Evolutionary conservation across 2,329 filamentous ascomycete genomes (phyloP).

Genomic region (Periconia sp.): DNA sequence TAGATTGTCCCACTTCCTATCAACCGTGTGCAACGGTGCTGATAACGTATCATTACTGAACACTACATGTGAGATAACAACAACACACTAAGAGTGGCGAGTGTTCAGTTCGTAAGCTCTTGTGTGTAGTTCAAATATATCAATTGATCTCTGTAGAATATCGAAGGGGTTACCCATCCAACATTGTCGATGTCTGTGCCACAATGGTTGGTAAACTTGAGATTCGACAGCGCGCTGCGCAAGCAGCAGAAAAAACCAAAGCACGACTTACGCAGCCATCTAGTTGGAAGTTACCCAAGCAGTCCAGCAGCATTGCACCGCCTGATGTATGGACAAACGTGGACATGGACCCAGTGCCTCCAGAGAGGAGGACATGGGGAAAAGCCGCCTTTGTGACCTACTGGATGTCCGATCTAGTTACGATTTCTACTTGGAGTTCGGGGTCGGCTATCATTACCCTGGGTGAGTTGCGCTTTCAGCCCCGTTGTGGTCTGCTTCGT

Average conservation of each 20-base stretch:
- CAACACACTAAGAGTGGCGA: not conserved
- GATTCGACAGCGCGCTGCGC: conserved; percentile 2
- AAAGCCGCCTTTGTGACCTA: conserved; percentile 46
- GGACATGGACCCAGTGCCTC: conserved; percentile 49
- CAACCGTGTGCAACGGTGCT: not conserved
- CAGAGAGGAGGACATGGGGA: conserved; percentile 50
- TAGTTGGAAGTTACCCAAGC: conserved; percentile 20
- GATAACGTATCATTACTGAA: not conserved
- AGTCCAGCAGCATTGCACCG: conserved; percentile 17
- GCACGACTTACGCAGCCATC: conserved; percentile 7
- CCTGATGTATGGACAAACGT: conserved; percentile 44
- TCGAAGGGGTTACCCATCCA: not conserved
- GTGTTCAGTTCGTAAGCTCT: not conserved
- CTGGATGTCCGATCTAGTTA: conserved; percentile 49
- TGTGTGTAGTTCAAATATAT: not conserved
- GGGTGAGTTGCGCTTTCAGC: conserved; percentile 47
- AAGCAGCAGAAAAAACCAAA: conserved; percentile 3
- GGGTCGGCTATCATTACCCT: conserved; percentile 51
- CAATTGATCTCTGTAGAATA: not conserved
- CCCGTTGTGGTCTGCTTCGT: conserved; percentile 19
- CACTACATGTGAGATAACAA: not conserved
- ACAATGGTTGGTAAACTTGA: not conserved
- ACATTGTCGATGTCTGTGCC: not conserved
- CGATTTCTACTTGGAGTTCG: conserved; percentile 41
- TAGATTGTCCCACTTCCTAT: not conserved